Percentiles rank a stretch among this genome's conserved stretches.
Evolutionary conservation across 768 basidiomycete genomes (phyloP).

Genomic region (Leccinum incarnatum): DNA sequence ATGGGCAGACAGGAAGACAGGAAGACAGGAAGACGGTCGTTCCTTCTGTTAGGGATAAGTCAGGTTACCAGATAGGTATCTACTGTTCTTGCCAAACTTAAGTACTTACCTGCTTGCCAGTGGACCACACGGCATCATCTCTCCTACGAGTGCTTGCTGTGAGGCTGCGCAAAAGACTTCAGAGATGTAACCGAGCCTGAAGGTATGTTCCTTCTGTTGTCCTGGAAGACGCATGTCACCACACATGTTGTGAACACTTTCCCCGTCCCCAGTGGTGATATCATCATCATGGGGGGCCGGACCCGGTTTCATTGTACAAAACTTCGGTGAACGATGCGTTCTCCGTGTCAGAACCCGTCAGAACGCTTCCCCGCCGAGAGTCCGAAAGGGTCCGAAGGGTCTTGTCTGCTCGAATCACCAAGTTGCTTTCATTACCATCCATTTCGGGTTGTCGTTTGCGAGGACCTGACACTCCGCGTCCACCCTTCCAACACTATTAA

Average conservation of each 20-base stretch:
- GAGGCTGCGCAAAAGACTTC: constrained; percentile 5
- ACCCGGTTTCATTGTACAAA: too few relatives aligned
- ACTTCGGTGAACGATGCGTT: background rate
- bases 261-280: background rate
- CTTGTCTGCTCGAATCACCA: too few relatives aligned
- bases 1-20: too few relatives aligned
- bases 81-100: background rate
- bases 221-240: background rate
- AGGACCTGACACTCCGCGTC: background rate
- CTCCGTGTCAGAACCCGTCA: background rate
- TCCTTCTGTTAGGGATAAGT: too few relatives aligned
- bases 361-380: too few relatives aligned
- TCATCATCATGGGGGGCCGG: background rate
- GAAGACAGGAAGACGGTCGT: too few relatives aligned
- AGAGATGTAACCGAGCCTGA: constrained; percentile 35
- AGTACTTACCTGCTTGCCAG: background rate
- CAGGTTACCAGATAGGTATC: background rate
- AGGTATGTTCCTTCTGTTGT: constrained; percentile 4
- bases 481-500: background rate
- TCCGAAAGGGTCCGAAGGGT: too few relatives aligned
- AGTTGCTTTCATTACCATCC: too few relatives aligned
- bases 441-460: too few relatives aligned
- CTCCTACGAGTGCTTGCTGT: background rate
- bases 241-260: background rate
- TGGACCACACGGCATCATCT: background rate